Base-by-base conservation (phyloP, 441 rosid genomes). In the Jatropha multifida region DNA sequence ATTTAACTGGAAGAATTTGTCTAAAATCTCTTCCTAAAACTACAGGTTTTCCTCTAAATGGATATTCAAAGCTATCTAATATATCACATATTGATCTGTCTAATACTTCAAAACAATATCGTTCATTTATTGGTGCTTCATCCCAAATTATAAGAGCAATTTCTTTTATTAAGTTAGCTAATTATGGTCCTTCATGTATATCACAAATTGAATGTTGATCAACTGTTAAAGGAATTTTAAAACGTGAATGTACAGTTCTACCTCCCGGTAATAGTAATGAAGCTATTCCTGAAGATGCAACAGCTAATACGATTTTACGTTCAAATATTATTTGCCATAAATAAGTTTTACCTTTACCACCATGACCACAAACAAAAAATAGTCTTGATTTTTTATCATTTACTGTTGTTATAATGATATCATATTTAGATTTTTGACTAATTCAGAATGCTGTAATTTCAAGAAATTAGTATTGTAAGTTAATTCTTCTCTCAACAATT, bases 11-110 rank as follows among this genome's bases (percentile, higher is more conserved):
- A 2, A 49, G 5, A 10, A 10, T 49, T 1, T 49, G 54, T 49
- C 62, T 40, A 60, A 41, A 73, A 72, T 80, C 80, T 3, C 72
- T 48, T 2, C 66, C 77, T 4, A 76, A 38, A 3, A 66, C 9
- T 1, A 61, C 13, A 12, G 15, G 7, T 7, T 59, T 68, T 5
- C 74, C 74, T 2, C 74, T 67, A 72, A 62, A 80, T 13, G 68
- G 44, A 0, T 51, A 4, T 4, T 7, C 26, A 13, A 10, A 10
- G 0, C 17, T 5, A 3, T 13, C 13, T 18, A 44, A 17, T 72
- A 73, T 61, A 41, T 75, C 51, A 9, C 37, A 38, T 2, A 52
- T n/a, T 0, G 12, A 5, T 59, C 8, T 40, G 68, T 72, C 67
- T 11, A 72, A 9, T 3, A 54, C 68, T 49, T 79, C 78, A 46